Base-by-base conservation (phyloP, 257 asterid genomes). In the Salvia miltiorrhiza region DNA sequence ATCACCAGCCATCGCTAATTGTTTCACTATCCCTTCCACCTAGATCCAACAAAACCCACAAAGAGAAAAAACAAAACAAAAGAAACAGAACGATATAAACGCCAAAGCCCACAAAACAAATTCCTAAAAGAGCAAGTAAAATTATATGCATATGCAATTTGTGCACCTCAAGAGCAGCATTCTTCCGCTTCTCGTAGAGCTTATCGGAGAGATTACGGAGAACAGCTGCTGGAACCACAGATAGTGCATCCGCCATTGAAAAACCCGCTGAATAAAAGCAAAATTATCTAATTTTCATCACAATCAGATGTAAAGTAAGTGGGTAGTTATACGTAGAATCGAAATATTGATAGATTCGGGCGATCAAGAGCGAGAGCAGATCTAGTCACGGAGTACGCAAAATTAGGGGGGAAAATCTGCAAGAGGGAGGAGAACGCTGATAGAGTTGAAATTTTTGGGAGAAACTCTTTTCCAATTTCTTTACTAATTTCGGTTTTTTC, bases 1-100 rank as follows among this genome's bases (percentile, higher is more conserved):
- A 73, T 88, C 96, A 47, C 89, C 89, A 0, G 92, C 88, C 65
- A 35, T 59, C 30, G 90, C 76, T 75, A 93, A 80, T 72, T 93
- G 98, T 80, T 93, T 90, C 83, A 93, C 96, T 77, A 87, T 86
- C 76, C 94, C 96, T 84, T 93, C 98, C 86, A 93, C 92, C 98
- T 93, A 82, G 80, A 88, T 80, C 84, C 83, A 78, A 41, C 75
- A 68, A 73, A 69, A 72, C 66, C 69, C 71, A 50, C 50, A 71
- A 59, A 55, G 48, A 11, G 8, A 4, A 7, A 44, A 39, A 39
- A 63, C 14, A 9, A 19, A 39, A 1, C 53, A 10, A 33, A 33
- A 35, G 20, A 43, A 62, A 21, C 45, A 41, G 53, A 45, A 69
- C 24, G 30, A 48, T 8, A 12, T 1, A 19, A 9, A 71, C 28